Evolutionary conservation across 2,329 filamentous ascomycete genomes (phyloP).

Genomic region (Colletotrichum zoysiae): DNA sequence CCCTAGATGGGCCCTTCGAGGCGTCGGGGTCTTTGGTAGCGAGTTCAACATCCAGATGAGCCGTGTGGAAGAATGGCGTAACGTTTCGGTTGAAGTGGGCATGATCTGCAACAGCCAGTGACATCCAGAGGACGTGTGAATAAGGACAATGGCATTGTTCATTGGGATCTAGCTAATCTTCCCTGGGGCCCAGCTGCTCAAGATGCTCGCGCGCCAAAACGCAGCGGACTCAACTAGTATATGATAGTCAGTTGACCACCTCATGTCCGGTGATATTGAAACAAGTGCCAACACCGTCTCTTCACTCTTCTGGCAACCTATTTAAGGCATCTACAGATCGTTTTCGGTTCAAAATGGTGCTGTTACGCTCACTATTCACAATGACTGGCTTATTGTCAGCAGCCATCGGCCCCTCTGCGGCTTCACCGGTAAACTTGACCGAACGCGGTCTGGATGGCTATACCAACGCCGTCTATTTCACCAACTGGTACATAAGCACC

Average conservation of each 20-base stretch:
- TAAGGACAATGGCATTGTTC: conserved; percentile 9
- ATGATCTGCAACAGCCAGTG: too few species aligned
- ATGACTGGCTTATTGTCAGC: conserved; percentile 5
- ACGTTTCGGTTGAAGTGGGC: conserved; percentile 22
- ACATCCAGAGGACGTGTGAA: conserved; percentile 15
- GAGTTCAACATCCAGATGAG: background rate
- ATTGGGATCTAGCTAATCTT: background rate
- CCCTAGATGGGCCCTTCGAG: too few species aligned
- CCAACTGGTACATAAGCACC: conserved; percentile 59
- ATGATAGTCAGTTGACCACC: conserved; percentile 36
- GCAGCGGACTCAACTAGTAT: conserved; percentile 26
- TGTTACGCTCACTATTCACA: conserved; percentile 8
- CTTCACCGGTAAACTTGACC: conserved; percentile 9
- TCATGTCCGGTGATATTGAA: conserved; percentile 15
- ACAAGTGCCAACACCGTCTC: background rate
- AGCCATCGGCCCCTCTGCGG: background rate
- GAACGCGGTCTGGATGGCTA: conserved; percentile 45
- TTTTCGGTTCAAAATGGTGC: conserved; percentile 1
- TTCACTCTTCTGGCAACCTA: conserved; percentile 10
- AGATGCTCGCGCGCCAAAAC: conserved; percentile 1
- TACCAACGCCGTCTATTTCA: conserved; percentile 62
- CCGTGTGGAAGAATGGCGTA: background rate
- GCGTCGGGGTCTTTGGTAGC: too few species aligned
- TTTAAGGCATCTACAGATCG: conserved; percentile 3
- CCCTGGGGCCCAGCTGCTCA: background rate